A percentile compares a stretch with the other conserved stretches of the same genome.
phyloP scores from a whole-genome alignment of 495 filamentous ascomycete species.

The Penicillium cosmopolitanum region DNA sequence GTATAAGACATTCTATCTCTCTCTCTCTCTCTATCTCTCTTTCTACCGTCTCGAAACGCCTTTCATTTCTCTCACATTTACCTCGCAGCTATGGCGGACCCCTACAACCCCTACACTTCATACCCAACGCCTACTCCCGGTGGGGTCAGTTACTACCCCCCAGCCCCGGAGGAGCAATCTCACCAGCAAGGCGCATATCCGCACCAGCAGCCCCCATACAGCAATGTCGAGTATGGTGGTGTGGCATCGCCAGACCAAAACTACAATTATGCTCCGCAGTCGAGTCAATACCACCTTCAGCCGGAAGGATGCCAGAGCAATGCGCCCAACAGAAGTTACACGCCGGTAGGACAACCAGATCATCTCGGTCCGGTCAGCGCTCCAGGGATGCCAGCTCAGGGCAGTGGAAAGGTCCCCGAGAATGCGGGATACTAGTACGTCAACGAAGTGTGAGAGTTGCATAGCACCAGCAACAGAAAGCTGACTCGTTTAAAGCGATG shows the following conservation, averaged over 20 bases:
- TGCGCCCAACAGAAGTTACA: conserved; percentile 37
- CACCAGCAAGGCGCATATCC: conserved; percentile 14
- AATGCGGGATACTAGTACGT: conserved; percentile 47
- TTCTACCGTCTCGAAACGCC: background rate
- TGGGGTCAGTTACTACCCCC: conserved; percentile 35
- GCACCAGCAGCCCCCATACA: conserved; percentile 18
- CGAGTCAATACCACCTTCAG: conserved; percentile 35
- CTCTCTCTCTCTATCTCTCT: too few species aligned
- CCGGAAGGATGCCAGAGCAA: conserved; percentile 36
- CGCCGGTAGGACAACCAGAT: conserved; percentile 39
- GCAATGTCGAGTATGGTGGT: conserved; percentile 6
- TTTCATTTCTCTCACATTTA: background rate
- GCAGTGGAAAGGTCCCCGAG: conserved; percentile 31
- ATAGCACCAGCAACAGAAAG: background rate
- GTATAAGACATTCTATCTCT: conserved; percentile 1
- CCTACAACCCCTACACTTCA: conserved; percentile 49
- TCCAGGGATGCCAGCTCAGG: conserved; percentile 50
- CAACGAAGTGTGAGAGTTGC: background rate
- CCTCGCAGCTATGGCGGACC: conserved; percentile 47
- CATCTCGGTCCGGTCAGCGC: conserved; percentile 50
- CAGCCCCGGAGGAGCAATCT: conserved; percentile 26
- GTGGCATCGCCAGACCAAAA: conserved; percentile 22
- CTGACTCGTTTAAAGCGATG: conserved; percentile 7
- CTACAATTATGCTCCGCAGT: conserved; percentile 31
- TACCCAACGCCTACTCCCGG: conserved; percentile 31